Percentiles rank a stretch among this genome's conserved stretches.
Conservation (phyloP, 768 basidiomycete species). For the Suillus lakei region DNA sequence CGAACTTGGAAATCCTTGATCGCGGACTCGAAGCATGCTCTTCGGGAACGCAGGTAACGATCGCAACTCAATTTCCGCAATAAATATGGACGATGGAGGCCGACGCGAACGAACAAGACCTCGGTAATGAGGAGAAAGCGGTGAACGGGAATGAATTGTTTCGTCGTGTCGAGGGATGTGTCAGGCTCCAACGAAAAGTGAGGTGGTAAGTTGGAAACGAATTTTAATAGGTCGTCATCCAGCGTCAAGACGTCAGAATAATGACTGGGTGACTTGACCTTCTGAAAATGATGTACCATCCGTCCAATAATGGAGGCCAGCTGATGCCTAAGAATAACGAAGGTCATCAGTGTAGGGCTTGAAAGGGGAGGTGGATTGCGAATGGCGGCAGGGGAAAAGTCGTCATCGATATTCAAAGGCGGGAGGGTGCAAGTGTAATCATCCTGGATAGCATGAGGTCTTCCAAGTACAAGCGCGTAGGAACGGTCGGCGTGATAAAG, state of each 20-base stretch:
- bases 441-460: slow-evolving; percentile 89
- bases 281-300: slow-evolving; percentile 93
- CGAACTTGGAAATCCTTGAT: slow-evolving; percentile 86
- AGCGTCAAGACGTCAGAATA: slow-evolving; percentile 83
- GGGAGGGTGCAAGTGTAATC: slow-evolving; percentile 84
- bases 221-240: slow-evolving; percentile 83
- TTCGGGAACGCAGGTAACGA: slow-evolving; percentile 79
- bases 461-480: slow-evolving; percentile 88
- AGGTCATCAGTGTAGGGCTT: slow-evolving; percentile 83
- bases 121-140: slow-evolving; percentile 91
- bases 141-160: slow-evolving; percentile 75
- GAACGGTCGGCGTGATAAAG: slow-evolving; percentile 94
- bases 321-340: slow-evolving; percentile 83
- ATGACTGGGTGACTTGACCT: slow-evolving; percentile 74
- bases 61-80: slow-evolving; percentile 75
- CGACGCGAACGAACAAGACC: slow-evolving; percentile 83
- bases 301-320: slow-evolving; percentile 86
- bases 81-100: slow-evolving; percentile 87
- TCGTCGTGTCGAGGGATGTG: slow-evolving; percentile 70
- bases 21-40: slow-evolving; percentile 90
- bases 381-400: slow-evolving; percentile 47
- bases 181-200: slow-evolving; percentile 81
- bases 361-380: slow-evolving; percentile 62
- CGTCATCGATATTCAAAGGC: slow-evolving; percentile 75
- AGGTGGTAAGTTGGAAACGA: slow-evolving; percentile 77